Percentiles rank a stretch among this genome's conserved stretches.
phyloP scores from a whole-genome alignment of 169 alveolate genomes.

The Ophryocystis elektroscirrha region DNA sequence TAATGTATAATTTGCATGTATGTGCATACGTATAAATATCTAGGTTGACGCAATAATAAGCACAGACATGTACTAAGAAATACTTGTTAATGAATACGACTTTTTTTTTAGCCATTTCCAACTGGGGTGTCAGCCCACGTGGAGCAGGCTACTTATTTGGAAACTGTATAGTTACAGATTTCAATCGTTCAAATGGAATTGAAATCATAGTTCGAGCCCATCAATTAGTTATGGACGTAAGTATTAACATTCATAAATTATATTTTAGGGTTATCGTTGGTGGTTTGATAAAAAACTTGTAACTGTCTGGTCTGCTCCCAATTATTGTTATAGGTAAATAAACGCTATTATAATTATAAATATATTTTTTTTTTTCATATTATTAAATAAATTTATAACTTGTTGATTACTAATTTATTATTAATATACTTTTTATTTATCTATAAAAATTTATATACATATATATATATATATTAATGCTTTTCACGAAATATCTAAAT shows the following conservation, averaged over 20 bases:
- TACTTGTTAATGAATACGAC: neutral
- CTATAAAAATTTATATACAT: too few species aligned
- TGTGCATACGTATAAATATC: too few species aligned
- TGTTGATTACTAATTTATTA: too few species aligned
- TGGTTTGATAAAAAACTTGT: slow-evolving; percentile 37
- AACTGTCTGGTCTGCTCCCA: slow-evolving; percentile 88
- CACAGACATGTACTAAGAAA: neutral
- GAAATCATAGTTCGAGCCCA: slow-evolving; percentile 81
- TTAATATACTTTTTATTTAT: too few species aligned
- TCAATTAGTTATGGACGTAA: slow-evolving; percentile 80
- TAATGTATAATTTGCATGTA: too few species aligned
- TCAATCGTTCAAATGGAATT: slow-evolving; percentile 65
- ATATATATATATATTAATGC: too few species aligned
- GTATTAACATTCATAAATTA: slow-evolving; percentile 17
- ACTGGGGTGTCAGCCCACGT: slow-evolving; percentile 81
- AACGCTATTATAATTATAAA: slow-evolving; percentile 47
- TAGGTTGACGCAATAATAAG: neutral
- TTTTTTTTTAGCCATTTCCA: slow-evolving; percentile 19
- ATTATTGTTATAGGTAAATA: slow-evolving; percentile 77
- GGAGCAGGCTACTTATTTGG: slow-evolving; percentile 97
- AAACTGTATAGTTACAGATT: slow-evolving; percentile 57
- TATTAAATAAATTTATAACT: too few species aligned
- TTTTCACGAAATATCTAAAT: too few species aligned
- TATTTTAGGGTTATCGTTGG: slow-evolving; percentile 28
- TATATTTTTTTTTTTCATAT: too few species aligned